Conservation (phyloP, 345 rosid genomes). For the Salix dunnii region DNA sequence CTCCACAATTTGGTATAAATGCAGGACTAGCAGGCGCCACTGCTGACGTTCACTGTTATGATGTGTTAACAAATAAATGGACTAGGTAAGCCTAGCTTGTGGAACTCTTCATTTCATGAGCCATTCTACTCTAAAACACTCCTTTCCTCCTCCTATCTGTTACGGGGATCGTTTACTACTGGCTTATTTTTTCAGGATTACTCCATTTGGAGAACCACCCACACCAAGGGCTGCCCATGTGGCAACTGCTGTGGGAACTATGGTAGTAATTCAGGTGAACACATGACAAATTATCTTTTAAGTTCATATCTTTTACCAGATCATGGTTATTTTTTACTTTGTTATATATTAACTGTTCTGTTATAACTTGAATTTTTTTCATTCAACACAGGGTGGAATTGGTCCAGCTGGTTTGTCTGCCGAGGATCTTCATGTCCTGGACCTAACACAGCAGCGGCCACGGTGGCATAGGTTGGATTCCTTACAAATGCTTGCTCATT, state of each 20-base stretch:
- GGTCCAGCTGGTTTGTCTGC: slow-evolving; percentile 99
- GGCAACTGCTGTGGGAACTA: slow-evolving; percentile 97
- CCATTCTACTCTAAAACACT: neutral
- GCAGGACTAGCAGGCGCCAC: slow-evolving; percentile 98
- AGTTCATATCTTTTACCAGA: neutral
- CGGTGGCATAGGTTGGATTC: slow-evolving; percentile 87
- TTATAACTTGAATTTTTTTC: slow-evolving; percentile 12
- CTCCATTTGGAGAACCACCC: slow-evolving; percentile 95
- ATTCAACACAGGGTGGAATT: slow-evolving; percentile 77
- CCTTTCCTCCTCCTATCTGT: neutral
- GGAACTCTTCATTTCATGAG: neutral
- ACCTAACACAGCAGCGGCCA: slow-evolving; percentile 91
- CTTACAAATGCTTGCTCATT: slow-evolving; percentile 9
- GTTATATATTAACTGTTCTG: neutral
- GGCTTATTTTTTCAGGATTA: slow-evolving; percentile 46
- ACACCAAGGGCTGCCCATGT: slow-evolving; percentile 99
- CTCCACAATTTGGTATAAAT: slow-evolving; percentile 21
- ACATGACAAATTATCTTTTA: neutral
- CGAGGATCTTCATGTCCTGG: slow-evolving; percentile 99
- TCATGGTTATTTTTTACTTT: slow-evolving; percentile 1
- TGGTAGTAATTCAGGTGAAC: slow-evolving; percentile 98
- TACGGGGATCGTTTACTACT: neutral
- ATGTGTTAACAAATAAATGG: slow-evolving; percentile 91
- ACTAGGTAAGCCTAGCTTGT: slow-evolving; percentile 57
- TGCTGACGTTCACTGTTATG: slow-evolving; percentile 97